Conservation (phyloP, 805 yeast genomes). For the Metschnikowia cerradonensis region DNA sequence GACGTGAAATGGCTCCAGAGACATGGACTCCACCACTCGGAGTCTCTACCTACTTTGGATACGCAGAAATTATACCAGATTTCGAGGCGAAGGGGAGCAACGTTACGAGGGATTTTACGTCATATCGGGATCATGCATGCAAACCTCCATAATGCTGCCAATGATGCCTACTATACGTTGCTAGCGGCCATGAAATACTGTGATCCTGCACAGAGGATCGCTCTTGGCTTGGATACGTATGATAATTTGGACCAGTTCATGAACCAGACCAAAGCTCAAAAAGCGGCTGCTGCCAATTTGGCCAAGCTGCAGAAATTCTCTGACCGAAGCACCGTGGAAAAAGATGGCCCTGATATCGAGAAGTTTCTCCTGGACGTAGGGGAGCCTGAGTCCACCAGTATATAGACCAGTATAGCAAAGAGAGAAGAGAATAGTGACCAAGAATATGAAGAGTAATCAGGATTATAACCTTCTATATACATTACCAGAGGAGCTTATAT, state of each 20-base stretch:
- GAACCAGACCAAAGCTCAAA: neutral
- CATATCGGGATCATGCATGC: slow-evolving; percentile 21
- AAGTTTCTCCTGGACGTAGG: neutral
- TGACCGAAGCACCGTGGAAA: neutral
- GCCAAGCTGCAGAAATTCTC: slow-evolving; percentile 1
- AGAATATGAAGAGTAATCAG: no score
- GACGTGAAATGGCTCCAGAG: slow-evolving; percentile 16
- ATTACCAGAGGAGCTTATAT: no score
- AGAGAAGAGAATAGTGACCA: no score
- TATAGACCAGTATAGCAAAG: no score
- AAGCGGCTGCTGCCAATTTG: slow-evolving; percentile 1
- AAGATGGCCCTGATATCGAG: neutral
- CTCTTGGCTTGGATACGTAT: slow-evolving; percentile 15
- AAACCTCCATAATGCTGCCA: slow-evolving; percentile 27
- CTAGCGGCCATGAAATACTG: slow-evolving; percentile 23
- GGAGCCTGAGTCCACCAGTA: neutral
- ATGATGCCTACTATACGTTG: slow-evolving; percentile 27
- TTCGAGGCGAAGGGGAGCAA: slow-evolving; percentile 17
- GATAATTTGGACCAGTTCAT: slow-evolving; percentile 10
- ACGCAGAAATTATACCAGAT: slow-evolving; percentile 18
- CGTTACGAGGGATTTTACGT: slow-evolving; percentile 21
- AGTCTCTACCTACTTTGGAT: slow-evolving; percentile 16
- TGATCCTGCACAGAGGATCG: slow-evolving; percentile 21
- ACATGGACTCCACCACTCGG: slow-evolving; percentile 10
- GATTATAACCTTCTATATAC: no score